Base-by-base conservation (phyloP, 2,329 filamentous ascomycete genomes). In the Aureobasidium musti region DNA sequence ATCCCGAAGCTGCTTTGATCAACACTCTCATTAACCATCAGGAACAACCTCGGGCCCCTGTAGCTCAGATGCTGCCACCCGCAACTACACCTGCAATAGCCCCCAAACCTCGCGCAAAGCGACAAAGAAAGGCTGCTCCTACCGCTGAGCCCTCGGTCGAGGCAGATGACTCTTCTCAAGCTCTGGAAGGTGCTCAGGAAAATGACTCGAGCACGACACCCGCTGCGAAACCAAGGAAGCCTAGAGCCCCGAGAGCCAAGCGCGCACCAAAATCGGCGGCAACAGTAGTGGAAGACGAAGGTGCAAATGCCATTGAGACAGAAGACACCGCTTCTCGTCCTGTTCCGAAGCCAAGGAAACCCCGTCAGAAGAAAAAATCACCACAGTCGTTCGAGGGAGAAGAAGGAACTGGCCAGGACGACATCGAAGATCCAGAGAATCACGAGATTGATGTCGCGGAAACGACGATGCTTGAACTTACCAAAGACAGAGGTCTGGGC, bases 401-500 rank as follows among this genome's bases (percentile, higher is more conserved):
- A 35, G 65, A 64, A 30, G 63, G 67, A 17, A 68, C 68, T 43
- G 68, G 70, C 45, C 69, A 70, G 33, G 65, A 63, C 21, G 71
- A 69, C 10, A 69, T 68, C 21, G 71, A 71, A 1, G 75, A 77
- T 63, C 72, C 72, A n/a, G 76, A 78, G 73, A 59, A 70, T 13
- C 73, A 75, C 67, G 72, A 72, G 63, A 87, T 94, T 65, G 89
- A 92, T 73, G 81, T 86, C 26, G 83, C 84, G 28, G 84, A 83
- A 3, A 83, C 90, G 30, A 91, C 86, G 64, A 91, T 95, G 87
- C 84, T 83, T 50, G 89, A 92, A 67, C 78, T 95, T 3, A 90
- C 87, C 59, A 86, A 84, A 68, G 89, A 91, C 72, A 70, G 68
- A 19, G 65, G 68, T 13, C 69, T 74, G 63, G 91, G 91, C 67